Percentiles rank a stretch among this genome's conserved stretches.
These are phyloP conservation scores for Cyclotella choctawhatcheeana DNA, from an alignment of 108 stramenopile species.

Conservation along the genomic window DNA sequence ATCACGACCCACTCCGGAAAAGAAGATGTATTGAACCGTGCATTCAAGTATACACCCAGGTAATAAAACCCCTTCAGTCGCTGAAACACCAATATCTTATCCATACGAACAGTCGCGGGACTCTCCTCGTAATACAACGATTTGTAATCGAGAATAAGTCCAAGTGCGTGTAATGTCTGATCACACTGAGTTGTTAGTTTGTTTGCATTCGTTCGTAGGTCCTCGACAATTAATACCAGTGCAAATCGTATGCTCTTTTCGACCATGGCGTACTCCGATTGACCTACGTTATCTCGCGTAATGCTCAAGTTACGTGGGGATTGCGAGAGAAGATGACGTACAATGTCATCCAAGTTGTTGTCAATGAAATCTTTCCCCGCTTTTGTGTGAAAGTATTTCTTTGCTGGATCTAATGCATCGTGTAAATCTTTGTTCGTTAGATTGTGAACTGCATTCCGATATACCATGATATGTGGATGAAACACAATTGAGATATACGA, in stretches of 20 bases:
- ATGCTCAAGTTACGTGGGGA: slow-evolving; percentile 3
- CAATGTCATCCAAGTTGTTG: background rate
- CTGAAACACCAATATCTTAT: slow-evolving; percentile 5
- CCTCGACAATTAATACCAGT: background rate
- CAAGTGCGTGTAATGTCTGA: background rate
- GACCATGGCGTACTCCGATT: slow-evolving; percentile 4
- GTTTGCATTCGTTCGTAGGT: slow-evolving; percentile 1
- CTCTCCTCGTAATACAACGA: background rate
- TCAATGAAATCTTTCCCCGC: background rate
- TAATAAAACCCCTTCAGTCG: background rate
- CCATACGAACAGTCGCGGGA: background rate
- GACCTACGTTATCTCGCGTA: background rate
- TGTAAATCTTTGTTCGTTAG: background rate
- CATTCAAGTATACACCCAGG: slow-evolving; percentile 1
- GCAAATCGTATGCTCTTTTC: slow-evolving; percentile 9
- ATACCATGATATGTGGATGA: too few relatives aligned
- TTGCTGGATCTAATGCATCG: background rate
- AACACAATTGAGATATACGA: background rate
- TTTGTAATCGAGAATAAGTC: background rate
- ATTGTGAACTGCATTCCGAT: too few relatives aligned
- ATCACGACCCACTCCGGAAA: slow-evolving; percentile 4
- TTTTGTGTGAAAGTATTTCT: slow-evolving; percentile 4
- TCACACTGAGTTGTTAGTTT: background rate
- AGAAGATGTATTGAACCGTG: background rate
- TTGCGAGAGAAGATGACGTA: background rate